Percentiles rank a stretch among this genome's conserved stretches.
Conservation (phyloP, 2,329 filamentous ascomycete species). For the Calonectria leucothoes region DNA sequence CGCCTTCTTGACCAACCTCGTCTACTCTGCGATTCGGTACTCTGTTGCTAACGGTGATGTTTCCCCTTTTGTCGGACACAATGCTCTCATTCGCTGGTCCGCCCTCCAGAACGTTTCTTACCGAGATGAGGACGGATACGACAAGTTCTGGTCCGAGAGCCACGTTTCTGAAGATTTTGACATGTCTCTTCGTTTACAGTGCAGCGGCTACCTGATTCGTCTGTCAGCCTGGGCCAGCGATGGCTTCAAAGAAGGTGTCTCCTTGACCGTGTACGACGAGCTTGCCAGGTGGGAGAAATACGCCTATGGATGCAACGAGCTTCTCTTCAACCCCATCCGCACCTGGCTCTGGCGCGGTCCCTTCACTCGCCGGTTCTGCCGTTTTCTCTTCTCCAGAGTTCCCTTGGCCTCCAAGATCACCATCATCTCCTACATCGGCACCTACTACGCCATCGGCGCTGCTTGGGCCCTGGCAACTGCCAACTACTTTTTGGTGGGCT, state of each 20-base stretch:
- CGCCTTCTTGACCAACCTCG: constrained; percentile 78
- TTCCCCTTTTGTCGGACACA: constrained; percentile 85
- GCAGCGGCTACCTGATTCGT: constrained; percentile 77
- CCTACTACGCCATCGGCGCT: constrained; percentile 82
- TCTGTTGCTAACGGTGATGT: constrained; percentile 83
- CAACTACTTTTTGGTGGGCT: constrained; percentile 83
- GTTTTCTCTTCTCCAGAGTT: constrained; percentile 79
- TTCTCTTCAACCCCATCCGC: constrained; percentile 82
- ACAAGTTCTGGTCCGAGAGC: constrained; percentile 85
- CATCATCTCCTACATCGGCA: constrained; percentile 81
- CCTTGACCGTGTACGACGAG: constrained; percentile 86
- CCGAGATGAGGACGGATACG: constrained; percentile 75
- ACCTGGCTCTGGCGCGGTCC: constrained; percentile 80
- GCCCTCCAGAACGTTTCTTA: constrained; percentile 81
- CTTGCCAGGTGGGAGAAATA: constrained; percentile 89
- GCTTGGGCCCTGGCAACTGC: constrained; percentile 78
- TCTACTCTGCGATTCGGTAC: constrained; percentile 82
- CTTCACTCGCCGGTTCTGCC: constrained; percentile 82
- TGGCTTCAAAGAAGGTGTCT: constrained; percentile 87
- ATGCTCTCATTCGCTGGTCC: constrained; percentile 80
- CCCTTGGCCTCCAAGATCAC: constrained; percentile 81
- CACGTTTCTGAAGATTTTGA: constrained; percentile 87
- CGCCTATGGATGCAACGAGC: constrained; percentile 85
- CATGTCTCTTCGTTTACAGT: constrained; percentile 82
- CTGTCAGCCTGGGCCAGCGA: constrained; percentile 79